These are phyloP conservation scores for Lachnellula occidentalis DNA, from an alignment of 2,329 filamentous ascomycete species.

Conservation along the genomic window DNA sequence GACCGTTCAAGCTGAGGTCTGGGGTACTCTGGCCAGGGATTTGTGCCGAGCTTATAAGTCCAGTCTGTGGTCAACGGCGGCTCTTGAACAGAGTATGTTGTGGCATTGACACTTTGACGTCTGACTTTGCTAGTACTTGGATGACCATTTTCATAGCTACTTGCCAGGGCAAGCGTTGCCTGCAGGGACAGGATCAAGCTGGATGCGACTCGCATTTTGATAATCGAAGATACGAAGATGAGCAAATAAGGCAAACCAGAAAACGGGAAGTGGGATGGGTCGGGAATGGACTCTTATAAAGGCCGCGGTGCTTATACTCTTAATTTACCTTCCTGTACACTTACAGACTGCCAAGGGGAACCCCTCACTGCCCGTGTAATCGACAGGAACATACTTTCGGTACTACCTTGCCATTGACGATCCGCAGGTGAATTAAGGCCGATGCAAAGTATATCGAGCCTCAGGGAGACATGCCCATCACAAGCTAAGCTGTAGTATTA, in stretches of 20 bases:
- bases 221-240: too few species aligned
- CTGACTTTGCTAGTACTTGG: background rate
- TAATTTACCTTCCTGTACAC: background rate
- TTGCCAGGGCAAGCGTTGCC: background rate
- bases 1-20: slow-evolving; percentile 40
- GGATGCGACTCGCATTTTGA: background rate
- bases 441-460: background rate
- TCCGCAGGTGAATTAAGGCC: background rate
- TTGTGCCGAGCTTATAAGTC: slow-evolving; percentile 41
- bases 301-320: too few species aligned
- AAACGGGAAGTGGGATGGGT: too few species aligned
- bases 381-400: background rate
- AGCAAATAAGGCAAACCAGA: too few species aligned
- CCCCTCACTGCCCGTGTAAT: background rate
- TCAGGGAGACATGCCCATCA: too few species aligned
- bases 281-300: too few species aligned
- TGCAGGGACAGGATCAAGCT: background rate
- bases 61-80: slow-evolving; percentile 40
- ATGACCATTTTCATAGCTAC: background rate
- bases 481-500: too few species aligned
- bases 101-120: background rate
- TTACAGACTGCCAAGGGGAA: background rate
- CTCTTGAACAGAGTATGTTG: slow-evolving; percentile 33
- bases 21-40: slow-evolving; percentile 46
- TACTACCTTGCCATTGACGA: background rate